Conservation (phyloP, 441 rosid species). For the Monsonia emarginata region DNA sequence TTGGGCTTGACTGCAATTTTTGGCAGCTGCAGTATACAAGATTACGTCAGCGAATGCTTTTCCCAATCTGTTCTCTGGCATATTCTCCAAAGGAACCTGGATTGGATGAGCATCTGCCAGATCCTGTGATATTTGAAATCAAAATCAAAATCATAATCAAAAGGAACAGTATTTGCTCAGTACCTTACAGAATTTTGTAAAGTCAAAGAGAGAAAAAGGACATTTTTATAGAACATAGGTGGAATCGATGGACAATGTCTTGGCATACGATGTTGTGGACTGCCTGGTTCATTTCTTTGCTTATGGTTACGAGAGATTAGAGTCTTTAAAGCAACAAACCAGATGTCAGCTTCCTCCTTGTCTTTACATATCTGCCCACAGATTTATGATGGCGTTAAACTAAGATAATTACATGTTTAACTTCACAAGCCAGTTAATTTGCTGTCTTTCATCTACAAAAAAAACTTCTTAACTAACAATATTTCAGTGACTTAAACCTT, state of each 20-base stretch:
- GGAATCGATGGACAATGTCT: slow-evolving; percentile 86
- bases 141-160: slow-evolving; percentile 10
- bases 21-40: slow-evolving; percentile 62
- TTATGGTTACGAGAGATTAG: slow-evolving; percentile 66
- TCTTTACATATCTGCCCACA: slow-evolving; percentile 68
- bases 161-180: slow-evolving; percentile 5
- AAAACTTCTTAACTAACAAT: slow-evolving; percentile 9
- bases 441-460: slow-evolving; percentile 6
- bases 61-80: slow-evolving; percentile 66
- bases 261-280: slow-evolving; percentile 71
- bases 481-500: neutral
- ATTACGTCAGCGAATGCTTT: slow-evolving; percentile 70
- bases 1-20: slow-evolving; percentile 63
- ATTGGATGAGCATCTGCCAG: slow-evolving; percentile 48
- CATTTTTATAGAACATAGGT: slow-evolving; percentile 76
- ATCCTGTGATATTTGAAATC: slow-evolving; percentile 40
- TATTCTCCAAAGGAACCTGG: slow-evolving; percentile 79
- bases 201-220: slow-evolving; percentile 26
- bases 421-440: neutral
- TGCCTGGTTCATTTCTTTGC: slow-evolving; percentile 68
- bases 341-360: slow-evolving; percentile 92
- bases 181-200: slow-evolving; percentile 39
- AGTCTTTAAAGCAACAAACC: slow-evolving; percentile 95
- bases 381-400: neutral
- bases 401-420: neutral